These are phyloP conservation scores for Paramecium sexaurelia DNA, from an alignment of 73 alveolate genomes.

Conservation along the genomic window DNA sequence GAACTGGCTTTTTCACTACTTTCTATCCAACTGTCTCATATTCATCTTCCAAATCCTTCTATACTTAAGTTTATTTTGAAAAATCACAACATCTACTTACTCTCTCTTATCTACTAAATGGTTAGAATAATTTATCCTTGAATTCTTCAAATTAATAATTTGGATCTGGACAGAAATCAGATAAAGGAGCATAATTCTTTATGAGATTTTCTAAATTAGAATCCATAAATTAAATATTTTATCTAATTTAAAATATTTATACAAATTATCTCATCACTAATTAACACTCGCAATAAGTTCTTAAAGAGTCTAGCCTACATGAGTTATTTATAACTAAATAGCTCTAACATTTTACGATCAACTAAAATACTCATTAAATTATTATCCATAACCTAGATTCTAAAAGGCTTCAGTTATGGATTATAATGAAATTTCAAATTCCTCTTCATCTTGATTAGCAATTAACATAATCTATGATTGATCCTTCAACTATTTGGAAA, in stretches of 20 bases:
- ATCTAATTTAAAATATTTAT: neutral
- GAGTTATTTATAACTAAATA: too few relatives aligned
- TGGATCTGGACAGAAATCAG: slow-evolving; percentile 41
- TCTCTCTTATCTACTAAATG: slow-evolving; percentile 25
- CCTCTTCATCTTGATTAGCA: neutral
- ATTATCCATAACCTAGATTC: neutral
- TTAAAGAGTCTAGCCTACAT: neutral
- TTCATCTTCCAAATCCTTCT: slow-evolving; percentile 34
- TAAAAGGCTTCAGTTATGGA: neutral
- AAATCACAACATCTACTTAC: slow-evolving; percentile 34
- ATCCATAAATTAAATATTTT: slow-evolving; percentile 36
- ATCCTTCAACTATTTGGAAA: neutral
- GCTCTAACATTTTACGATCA: too few relatives aligned
- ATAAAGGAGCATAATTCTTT: slow-evolving; percentile 23
- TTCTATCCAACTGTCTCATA: slow-evolving; percentile 3
- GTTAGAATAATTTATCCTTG: neutral
- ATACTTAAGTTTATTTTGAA: slow-evolving; percentile 25
- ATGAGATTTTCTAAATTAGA: neutral
- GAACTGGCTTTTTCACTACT: neutral
- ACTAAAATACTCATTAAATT: neutral
- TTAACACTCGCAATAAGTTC: neutral
- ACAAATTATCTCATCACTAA: neutral
- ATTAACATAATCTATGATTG: neutral
- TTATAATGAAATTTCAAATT: neutral
- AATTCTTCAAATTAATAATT: slow-evolving; percentile 9